phyloP scores from a whole-genome alignment of 2,329 filamentous ascomycete genomes.

The Aspergillus viridinutans region DNA sequence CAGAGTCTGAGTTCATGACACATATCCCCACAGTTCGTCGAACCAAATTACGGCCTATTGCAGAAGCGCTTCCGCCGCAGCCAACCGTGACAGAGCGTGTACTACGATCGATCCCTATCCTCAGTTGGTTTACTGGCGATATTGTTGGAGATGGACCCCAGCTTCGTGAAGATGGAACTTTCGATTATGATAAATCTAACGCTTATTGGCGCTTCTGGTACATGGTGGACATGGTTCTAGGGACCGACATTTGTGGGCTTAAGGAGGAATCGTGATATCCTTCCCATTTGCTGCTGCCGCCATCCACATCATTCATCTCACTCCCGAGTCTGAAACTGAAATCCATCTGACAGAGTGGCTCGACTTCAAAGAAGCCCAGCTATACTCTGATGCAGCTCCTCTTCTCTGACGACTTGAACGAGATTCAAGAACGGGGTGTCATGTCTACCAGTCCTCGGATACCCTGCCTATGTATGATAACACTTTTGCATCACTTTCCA shows the following conservation, averaged over 20 bases:
- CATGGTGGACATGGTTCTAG: slow-evolving; percentile 52
- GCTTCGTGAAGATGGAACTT: slow-evolving; percentile 42
- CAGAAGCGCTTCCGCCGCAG: slow-evolving; percentile 67
- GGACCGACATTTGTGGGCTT: slow-evolving; percentile 59
- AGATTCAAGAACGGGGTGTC: background rate
- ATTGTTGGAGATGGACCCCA: slow-evolving; percentile 46
- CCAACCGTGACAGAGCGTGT: slow-evolving; percentile 62
- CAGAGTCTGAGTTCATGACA: slow-evolving; percentile 46
- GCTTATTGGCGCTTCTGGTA: slow-evolving; percentile 60
- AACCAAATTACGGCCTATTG: slow-evolving; percentile 61
- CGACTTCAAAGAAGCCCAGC: background rate
- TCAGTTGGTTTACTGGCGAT: slow-evolving; percentile 65
- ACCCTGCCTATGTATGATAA: background rate
- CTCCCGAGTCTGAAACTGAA: background rate
- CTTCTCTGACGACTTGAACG: background rate
- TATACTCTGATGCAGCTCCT: background rate
- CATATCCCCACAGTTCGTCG: slow-evolving; percentile 64
- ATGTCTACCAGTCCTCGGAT: background rate
- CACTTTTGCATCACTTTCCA: background rate
- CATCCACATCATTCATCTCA: background rate
- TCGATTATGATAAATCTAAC: slow-evolving; percentile 67
- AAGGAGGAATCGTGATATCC: slow-evolving; percentile 44
- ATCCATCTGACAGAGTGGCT: background rate
- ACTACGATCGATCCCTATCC: slow-evolving; percentile 62
- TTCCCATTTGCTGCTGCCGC: background rate